These are phyloP conservation scores for Annona cherimola DNA, from an alignment of 164 flowering plant genomes.

Conservation along the genomic window DNA sequence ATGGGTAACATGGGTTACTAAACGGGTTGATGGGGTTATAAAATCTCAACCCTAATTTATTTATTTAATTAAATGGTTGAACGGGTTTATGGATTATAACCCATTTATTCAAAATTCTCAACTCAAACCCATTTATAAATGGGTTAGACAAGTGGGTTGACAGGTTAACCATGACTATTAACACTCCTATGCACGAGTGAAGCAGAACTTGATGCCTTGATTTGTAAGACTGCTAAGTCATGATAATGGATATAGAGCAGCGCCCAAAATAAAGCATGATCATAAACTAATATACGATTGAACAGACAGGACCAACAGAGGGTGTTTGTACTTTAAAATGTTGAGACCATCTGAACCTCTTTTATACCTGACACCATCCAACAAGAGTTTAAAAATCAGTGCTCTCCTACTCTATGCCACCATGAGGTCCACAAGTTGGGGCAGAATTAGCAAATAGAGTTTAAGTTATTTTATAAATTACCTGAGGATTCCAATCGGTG, in stretches of 20 bases:
- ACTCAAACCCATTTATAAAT: too few species aligned
- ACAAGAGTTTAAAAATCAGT: neutral
- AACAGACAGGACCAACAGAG: neutral
- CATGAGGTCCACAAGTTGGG: neutral
- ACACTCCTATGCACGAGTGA: neutral
- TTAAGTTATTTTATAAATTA: slow-evolving; percentile 18
- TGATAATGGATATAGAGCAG: neutral
- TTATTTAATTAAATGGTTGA: too few species aligned
- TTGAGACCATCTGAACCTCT: neutral
- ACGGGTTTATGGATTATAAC: too few species aligned
- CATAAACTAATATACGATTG: neutral
- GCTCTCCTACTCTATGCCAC: neutral
- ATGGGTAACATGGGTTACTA: too few species aligned
- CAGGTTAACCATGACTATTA: too few species aligned
- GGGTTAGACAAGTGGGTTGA: too few species aligned
- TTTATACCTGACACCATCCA: neutral
- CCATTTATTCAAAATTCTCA: too few species aligned
- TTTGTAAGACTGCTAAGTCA: neutral
- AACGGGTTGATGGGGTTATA: too few species aligned
- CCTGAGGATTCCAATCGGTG: slow-evolving; percentile 99
- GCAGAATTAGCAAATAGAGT: neutral
- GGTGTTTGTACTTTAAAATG: neutral
- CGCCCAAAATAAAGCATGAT: neutral
- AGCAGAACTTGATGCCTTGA: neutral
- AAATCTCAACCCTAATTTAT: too few species aligned